Base-by-base conservation (phyloP, 257 asterid species). In the Solanum piurae region DNA sequence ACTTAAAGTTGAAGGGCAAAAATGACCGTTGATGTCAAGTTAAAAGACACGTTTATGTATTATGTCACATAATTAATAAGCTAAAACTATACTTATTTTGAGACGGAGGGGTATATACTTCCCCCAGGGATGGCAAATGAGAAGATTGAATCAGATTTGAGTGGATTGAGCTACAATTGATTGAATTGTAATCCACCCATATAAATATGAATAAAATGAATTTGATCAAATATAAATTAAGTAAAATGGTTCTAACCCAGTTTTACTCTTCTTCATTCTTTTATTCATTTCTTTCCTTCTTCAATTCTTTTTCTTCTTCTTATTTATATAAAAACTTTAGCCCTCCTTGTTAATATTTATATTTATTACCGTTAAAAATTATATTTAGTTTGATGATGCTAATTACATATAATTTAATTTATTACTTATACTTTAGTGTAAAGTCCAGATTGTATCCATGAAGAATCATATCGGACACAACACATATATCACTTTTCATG, bases 81-180 rank as follows among this genome's bases (percentile, higher is more conserved):
- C 3, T 0, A 46, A 46, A 13, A 14, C 0, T 46, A 46, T 13
- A 46, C 0, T 16, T 49, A 14, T 49, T 49, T 49, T 49, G 60
- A 14, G 23, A 49, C 0, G 0, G 60, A 0, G 21, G 23, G 16
- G 23, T 55, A 0, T 20, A 55, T 55, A 20, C 64, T 55, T 5
- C 25, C 10, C 5, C 25, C 18, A 3, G 64, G 25, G 11, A 2
- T 42, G 7, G 0, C 64, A 55, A 0, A 20, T 55, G 25, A 55
- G 64, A 20, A 55, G 64, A 55, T 55, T 21, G 5, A 55, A 55
- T 20, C 25, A 55, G 5, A 55, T 55, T 55, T 55, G 2, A 20
- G n/a, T 55, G 64, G 64, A 55, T 20, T 55, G 64, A 55, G 25
- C 25, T 20, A 55, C 20, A 20, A 7, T 55, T 55, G 66, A 55